Evolutionary conservation across 495 filamentous ascomycete genomes (phyloP).

Genomic region (Hapsidospora chrysogenum): DNA sequence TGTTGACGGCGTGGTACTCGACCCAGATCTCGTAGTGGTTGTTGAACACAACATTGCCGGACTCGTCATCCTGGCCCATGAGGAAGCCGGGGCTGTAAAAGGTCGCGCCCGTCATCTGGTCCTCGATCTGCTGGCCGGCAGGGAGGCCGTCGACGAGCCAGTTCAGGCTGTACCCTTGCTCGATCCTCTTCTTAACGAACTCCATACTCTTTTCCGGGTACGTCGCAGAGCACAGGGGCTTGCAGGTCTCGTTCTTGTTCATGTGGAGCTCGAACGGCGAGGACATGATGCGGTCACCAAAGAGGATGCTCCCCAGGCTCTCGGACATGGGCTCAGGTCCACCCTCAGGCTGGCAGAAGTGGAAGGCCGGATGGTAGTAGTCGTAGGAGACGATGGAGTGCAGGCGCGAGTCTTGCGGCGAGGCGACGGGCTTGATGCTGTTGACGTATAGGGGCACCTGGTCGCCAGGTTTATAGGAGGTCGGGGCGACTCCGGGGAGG

Average conservation of each 20-base stretch:
- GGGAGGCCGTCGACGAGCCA: conserved; percentile 92
- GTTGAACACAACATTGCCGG: conserved; percentile 46
- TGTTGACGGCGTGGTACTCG: conserved; percentile 69
- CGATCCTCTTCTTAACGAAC: conserved; percentile 71
- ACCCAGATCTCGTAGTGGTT: conserved; percentile 93
- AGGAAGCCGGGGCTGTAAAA: conserved; percentile 84
- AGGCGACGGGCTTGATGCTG: conserved; percentile 70
- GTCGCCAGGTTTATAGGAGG: conserved; percentile 61
- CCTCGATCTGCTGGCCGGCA: conserved; percentile 60
- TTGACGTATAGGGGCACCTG: conserved; percentile 86
- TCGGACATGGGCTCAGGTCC: conserved; percentile 63
- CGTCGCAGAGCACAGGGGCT: conserved; percentile 48
- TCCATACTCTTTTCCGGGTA: conserved; percentile 53
- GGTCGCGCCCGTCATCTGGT: conserved; percentile 50
- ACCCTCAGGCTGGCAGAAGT: conserved; percentile 66
- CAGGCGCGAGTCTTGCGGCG: conserved; percentile 53
- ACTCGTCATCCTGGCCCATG: conserved; percentile 45
- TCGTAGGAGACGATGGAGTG: conserved; percentile 88
- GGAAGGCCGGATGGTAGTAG: conserved; percentile 79
- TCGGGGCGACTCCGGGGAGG: conserved; percentile 90
- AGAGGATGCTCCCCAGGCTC: conserved; percentile 88
- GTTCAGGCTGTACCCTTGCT: conserved; percentile 73
- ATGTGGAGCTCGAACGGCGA: conserved; percentile 82
- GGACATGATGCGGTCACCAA: conserved; percentile 87
- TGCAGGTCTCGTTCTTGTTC: conserved; percentile 72